These are phyloP conservation scores for Pistacia atlantica DNA, from an alignment of 345 rosid species.

Conservation along the genomic window DNA sequence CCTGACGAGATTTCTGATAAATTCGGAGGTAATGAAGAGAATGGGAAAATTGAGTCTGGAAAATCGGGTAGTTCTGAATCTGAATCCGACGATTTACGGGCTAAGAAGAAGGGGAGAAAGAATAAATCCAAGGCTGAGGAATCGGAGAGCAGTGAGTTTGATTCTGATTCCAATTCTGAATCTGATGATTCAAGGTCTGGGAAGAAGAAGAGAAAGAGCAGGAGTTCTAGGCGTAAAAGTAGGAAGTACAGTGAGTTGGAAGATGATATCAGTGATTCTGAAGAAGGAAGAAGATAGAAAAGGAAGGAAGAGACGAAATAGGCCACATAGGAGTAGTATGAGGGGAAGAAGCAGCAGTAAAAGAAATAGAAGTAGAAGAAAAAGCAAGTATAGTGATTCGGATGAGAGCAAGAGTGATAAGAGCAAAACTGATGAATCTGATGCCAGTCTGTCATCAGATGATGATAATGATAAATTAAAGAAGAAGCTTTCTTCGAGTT, in stretches of 20 bases:
- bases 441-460: slow-evolving; percentile 29
- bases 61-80: slow-evolving; percentile 31
- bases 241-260: slow-evolving; percentile 46
- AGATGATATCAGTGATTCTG: slow-evolving; percentile 52
- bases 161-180: slow-evolving; percentile 42
- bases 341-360: slow-evolving; percentile 34
- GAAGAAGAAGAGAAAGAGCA: slow-evolving; percentile 42
- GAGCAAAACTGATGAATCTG: slow-evolving; percentile 38
- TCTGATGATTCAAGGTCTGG: slow-evolving; percentile 35
- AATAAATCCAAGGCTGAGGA: slow-evolving; percentile 23
- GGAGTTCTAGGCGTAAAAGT: slow-evolving; percentile 33
- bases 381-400: slow-evolving; percentile 40
- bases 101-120: slow-evolving; percentile 37
- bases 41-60: slow-evolving; percentile 20
- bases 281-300: slow-evolving; percentile 45
- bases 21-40: slow-evolving; percentile 37
- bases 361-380: slow-evolving; percentile 31
- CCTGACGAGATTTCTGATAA: slow-evolving; percentile 48
- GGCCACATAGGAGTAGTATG: slow-evolving; percentile 32
- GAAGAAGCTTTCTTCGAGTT: slow-evolving; percentile 37
- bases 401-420: slow-evolving; percentile 45
- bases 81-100: slow-evolving; percentile 37
- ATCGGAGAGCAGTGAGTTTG: slow-evolving; percentile 39
- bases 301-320: slow-evolving; percentile 40
- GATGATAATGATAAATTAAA: slow-evolving; percentile 44